A percentile compares a stretch with the other conserved stretches of the same genome.
phyloP scores from a whole-genome alignment of 768 basidiomycete genomes.

The Stropharia rugosoannulata region DNA sequence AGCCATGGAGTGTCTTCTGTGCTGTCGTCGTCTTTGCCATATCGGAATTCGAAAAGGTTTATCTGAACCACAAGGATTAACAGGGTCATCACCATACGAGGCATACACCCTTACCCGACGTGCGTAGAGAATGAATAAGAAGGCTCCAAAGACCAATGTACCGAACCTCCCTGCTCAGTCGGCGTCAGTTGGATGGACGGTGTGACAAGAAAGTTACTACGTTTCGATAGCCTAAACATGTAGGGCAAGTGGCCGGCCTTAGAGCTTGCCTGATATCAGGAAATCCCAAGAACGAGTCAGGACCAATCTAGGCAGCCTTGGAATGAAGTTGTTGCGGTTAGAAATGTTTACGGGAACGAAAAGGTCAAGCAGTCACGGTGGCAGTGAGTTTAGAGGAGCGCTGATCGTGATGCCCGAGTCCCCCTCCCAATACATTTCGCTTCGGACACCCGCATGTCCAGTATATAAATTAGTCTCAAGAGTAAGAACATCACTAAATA shows the following conservation, averaged over 20 bases:
- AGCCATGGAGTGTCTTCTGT: background rate
- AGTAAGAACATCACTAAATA: no score
- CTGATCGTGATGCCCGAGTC: no score
- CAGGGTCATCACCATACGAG: background rate
- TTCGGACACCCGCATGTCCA: no score
- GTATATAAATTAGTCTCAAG: no score
- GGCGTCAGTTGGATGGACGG: slow-evolving; percentile 65
- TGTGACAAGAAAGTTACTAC: background rate
- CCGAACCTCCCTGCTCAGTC: slow-evolving; percentile 25
- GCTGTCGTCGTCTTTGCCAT: background rate
- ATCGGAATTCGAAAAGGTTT: background rate
- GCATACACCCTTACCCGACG: background rate
- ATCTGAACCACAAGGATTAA: background rate
- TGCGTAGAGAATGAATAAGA: background rate
- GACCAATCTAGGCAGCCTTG: no score
- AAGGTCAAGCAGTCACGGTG: no score
- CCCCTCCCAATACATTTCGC: no score
- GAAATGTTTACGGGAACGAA: no score
- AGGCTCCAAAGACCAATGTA: background rate
- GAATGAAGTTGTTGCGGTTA: no score
- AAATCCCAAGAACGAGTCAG: no score
- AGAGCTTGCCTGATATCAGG: no score
- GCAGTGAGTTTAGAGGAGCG: no score
- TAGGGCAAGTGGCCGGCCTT: background rate
- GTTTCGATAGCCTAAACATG: background rate